Percentiles rank a stretch among this genome's conserved stretches.
Evolutionary conservation across 2,329 filamentous ascomycete species (phyloP).

Genomic region (Pyrenochaeta sp.): DNA sequence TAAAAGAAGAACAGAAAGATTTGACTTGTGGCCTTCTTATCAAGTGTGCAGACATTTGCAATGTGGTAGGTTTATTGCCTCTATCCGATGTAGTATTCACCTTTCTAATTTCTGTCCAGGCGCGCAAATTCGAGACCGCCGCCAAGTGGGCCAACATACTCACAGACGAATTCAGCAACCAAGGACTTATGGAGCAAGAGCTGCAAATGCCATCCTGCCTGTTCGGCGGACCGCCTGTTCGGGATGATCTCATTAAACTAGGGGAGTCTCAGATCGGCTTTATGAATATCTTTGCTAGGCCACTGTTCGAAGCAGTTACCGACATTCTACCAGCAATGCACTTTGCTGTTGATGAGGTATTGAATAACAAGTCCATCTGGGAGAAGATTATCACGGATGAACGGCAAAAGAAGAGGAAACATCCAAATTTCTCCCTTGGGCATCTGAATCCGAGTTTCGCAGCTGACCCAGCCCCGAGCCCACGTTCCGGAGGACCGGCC

Average conservation of each 20-base stretch:
- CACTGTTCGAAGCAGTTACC: slow-evolving; percentile 86
- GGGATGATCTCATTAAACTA: slow-evolving; percentile 83
- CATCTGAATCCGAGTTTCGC: slow-evolving; percentile 30
- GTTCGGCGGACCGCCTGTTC: slow-evolving; percentile 78
- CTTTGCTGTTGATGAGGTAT: slow-evolving; percentile 84
- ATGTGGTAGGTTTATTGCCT: slow-evolving; percentile 78
- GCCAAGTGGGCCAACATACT: slow-evolving; percentile 90
- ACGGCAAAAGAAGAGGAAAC: slow-evolving; percentile 60
- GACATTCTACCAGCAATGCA: slow-evolving; percentile 85
- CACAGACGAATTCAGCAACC: slow-evolving; percentile 94
- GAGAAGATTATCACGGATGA: slow-evolving; percentile 72
- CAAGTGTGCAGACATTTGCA: slow-evolving; percentile 98
- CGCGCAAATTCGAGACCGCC: slow-evolving; percentile 82
- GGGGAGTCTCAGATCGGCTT: slow-evolving; percentile 91
- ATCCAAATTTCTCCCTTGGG: slow-evolving; percentile 32
- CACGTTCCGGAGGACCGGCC: slow-evolving; percentile 37
- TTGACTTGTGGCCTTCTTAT: slow-evolving; percentile 91
- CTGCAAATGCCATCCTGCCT: slow-evolving; percentile 88
- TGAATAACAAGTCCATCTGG: slow-evolving; percentile 79
- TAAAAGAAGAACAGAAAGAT: slow-evolving; percentile 77
- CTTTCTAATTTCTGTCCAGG: slow-evolving; percentile 60
- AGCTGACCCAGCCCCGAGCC: slow-evolving; percentile 44
- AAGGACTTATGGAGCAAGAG: slow-evolving; percentile 89
- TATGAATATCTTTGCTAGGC: slow-evolving; percentile 94
- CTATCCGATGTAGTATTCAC: background rate